Evolutionary conservation across 2,329 filamentous ascomycete genomes (phyloP).

Genomic region (Botryotinia globosa): DNA sequence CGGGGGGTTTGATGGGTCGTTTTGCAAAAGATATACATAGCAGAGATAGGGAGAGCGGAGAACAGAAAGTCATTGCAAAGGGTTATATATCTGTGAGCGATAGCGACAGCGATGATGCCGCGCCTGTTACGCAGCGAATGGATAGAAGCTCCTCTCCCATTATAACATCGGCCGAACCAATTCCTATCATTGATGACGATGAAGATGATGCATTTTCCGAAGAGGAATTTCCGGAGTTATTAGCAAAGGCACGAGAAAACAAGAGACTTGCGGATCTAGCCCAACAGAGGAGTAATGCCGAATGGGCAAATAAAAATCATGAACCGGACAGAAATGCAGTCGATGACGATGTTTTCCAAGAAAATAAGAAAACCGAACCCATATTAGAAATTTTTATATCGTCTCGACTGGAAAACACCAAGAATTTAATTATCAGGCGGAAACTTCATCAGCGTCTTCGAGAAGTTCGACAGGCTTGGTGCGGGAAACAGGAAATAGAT

Average conservation of each 20-base stretch:
- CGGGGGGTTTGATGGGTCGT: conserved; percentile 25
- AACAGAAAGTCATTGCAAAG: conserved; percentile 18
- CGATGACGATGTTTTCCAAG: conserved; percentile 24
- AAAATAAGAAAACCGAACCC: conserved; percentile 17
- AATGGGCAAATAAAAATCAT: conserved; percentile 25
- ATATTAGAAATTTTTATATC: conserved; percentile 64
- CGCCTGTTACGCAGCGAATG: conserved; percentile 9
- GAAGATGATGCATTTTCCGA: conserved; percentile 32
- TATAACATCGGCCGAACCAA: background rate
- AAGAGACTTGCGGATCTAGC: conserved; percentile 27
- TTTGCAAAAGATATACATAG: conserved; percentile 27
- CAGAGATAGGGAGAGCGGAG: conserved; percentile 16
- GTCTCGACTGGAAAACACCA: conserved; percentile 61
- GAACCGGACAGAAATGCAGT: background rate
- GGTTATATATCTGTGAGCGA: conserved; percentile 32
- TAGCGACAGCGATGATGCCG: conserved; percentile 25
- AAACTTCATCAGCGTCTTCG: conserved; percentile 65
- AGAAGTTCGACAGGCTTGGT: conserved; percentile 68
- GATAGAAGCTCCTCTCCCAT: background rate
- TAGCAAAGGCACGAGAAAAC: conserved; percentile 33
- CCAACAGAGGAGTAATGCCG: conserved; percentile 20
- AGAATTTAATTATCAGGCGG: conserved; percentile 60
- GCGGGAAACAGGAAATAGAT: conserved; percentile 55
- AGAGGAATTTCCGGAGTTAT: conserved; percentile 38
- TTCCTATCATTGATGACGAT: conserved; percentile 23